phyloP scores from a whole-genome alignment of 2,329 filamentous ascomycete genomes.

The Trichoderma sp. region DNA sequence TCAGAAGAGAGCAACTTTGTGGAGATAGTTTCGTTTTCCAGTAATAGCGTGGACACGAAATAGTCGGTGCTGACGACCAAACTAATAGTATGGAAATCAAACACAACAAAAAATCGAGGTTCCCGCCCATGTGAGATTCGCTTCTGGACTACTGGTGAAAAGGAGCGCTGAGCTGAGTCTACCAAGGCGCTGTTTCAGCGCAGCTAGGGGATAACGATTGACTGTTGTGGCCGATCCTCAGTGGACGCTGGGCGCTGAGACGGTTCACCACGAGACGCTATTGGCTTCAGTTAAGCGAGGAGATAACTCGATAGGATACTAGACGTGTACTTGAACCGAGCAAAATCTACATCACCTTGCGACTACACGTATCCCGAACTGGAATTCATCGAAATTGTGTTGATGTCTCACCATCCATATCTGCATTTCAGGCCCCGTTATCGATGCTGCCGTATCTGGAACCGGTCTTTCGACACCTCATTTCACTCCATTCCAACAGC shows the following conservation, averaged over 20 bases:
- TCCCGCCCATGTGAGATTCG: not conserved
- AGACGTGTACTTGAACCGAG: not conserved
- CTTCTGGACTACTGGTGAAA: not conserved
- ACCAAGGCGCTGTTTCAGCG: not conserved
- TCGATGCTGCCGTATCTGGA: not conserved
- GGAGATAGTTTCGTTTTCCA: not conserved
- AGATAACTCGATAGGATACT: not conserved
- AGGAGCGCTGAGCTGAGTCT: not conserved
- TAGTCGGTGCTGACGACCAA: not conserved
- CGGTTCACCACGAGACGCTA: not conserved
- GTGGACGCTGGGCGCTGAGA: not conserved
- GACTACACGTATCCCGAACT: not conserved
- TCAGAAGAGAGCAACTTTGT: not conserved
- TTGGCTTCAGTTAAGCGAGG: not conserved
- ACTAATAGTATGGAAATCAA: not conserved
- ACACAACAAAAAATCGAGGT: not conserved
- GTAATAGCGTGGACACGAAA: not conserved
- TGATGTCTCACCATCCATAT: conserved; percentile 1
- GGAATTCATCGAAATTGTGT: conserved; percentile 1
- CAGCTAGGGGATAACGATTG: not conserved
- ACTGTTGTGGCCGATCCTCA: not conserved
- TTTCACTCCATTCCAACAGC: conserved; percentile 7
- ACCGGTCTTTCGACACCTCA: not conserved
- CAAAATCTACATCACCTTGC: not conserved
- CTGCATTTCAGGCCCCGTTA: not conserved